Conservation (phyloP, 73 alveolate species). For the Breviolum minutum region DNA sequence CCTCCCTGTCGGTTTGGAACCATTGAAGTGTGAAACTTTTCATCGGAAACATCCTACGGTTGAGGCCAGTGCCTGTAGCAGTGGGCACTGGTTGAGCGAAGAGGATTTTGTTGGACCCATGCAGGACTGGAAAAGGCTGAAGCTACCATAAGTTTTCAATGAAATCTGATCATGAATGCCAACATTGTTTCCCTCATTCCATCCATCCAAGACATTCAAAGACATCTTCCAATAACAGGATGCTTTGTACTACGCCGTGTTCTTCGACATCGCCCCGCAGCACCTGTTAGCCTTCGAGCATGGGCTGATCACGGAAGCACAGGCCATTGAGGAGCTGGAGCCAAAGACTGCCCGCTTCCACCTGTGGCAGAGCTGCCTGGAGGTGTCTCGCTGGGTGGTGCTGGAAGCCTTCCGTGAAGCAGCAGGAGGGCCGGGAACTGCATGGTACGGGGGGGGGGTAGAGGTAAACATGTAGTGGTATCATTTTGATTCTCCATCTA, state of each 20-base stretch:
- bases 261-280: conserved; percentile 38
- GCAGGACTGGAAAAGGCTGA: background rate
- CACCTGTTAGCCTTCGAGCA: background rate
- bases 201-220: background rate
- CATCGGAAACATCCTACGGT: background rate
- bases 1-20: background rate
- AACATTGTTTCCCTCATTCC: background rate
- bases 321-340: conserved; percentile 4
- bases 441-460: no score
- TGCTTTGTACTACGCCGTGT: conserved; percentile 48
- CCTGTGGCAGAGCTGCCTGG: conserved; percentile 18
- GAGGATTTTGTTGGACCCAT: conserved; percentile 57
- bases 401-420: conserved; percentile 51
- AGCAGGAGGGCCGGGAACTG: background rate
- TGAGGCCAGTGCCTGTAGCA: background rate
- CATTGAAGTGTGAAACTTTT: conserved; percentile 6
- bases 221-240: conserved; percentile 14
- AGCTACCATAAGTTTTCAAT: background rate
- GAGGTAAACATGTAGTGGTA: no score
- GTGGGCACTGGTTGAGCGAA: background rate
- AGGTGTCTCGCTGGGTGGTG: conserved; percentile 47
- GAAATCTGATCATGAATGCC: background rate
- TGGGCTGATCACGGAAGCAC: background rate
- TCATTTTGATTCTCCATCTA: no score
- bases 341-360: conserved; percentile 57